These are phyloP conservation scores for Theobroma grandiflorum DNA, from an alignment of 441 rosid species.

Conservation along the genomic window DNA sequence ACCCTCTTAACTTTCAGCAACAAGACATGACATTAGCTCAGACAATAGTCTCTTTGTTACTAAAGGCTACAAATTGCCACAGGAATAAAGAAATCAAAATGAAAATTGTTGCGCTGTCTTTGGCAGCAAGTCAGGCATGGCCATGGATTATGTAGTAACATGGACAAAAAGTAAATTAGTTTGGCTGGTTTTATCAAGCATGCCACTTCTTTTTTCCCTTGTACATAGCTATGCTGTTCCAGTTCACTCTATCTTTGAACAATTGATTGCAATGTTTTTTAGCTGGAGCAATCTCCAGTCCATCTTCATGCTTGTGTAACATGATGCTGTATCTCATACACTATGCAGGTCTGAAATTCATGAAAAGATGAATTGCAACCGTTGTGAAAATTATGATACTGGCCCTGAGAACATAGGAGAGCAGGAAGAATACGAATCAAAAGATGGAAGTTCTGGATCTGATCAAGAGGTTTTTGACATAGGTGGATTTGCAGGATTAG, in stretches of 20 bases:
- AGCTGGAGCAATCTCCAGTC: constrained; percentile 11
- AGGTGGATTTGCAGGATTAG: constrained; percentile 86
- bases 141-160: background rate
- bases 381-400: constrained; percentile 58
- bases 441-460: constrained; percentile 29
- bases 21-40: constrained; percentile 6
- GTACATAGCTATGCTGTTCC: background rate
- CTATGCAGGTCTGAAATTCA: constrained; percentile 91
- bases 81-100: background rate
- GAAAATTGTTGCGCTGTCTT: background rate
- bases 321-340: constrained; percentile 16
- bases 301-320: constrained; percentile 19
- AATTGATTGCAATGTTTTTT: constrained; percentile 12
- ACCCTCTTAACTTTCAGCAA: constrained; percentile 8
- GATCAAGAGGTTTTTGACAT: constrained; percentile 63
- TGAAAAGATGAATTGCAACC: constrained; percentile 82
- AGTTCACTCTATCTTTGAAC: background rate
- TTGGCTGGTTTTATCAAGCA: background rate
- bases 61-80: background rate
- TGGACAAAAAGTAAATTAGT: background rate
- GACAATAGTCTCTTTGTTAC: constrained; percentile 6
- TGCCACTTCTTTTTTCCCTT: background rate
- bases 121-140: background rate
- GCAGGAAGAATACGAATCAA: constrained; percentile 43
- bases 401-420: constrained; percentile 40